Evolutionary conservation across 2,329 filamentous ascomycete genomes (phyloP).

Genomic region (Escovopsis sp.): DNA sequence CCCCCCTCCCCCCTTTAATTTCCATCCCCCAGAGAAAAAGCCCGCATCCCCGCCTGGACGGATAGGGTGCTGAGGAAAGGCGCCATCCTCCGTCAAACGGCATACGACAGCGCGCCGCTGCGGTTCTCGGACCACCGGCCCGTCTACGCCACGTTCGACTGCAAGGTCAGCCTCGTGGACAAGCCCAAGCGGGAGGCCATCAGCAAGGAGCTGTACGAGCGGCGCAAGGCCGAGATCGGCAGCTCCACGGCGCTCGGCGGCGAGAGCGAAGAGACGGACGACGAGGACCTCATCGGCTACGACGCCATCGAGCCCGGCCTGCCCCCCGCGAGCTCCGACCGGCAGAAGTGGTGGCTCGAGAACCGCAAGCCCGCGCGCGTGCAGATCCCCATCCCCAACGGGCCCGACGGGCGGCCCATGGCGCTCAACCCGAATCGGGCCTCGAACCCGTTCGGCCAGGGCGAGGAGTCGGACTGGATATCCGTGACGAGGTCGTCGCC

Average conservation of each 20-base stretch:
- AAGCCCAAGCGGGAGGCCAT: conserved; percentile 58
- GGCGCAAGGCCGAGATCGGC: conserved; percentile 51
- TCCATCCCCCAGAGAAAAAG: conserved; percentile 53
- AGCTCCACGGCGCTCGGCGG: conserved; percentile 42
- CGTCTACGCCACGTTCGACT: conserved; percentile 80
- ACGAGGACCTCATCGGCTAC: conserved; percentile 71
- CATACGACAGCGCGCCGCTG: conserved; percentile 71
- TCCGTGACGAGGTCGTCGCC: conserved; percentile 41
- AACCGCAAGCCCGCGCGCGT: conserved; percentile 64
- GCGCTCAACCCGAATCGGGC: conserved; percentile 59
- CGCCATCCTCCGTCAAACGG: conserved; percentile 62
- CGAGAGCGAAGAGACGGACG: conserved; percentile 44
- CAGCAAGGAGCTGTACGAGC: conserved; percentile 59
- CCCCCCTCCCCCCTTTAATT: too few species aligned
- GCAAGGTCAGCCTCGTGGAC: conserved; percentile 67
- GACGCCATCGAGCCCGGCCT: conserved; percentile 70
- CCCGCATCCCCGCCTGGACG: conserved; percentile 91
- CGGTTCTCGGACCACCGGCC: conserved; percentile 93
- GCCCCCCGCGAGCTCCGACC: conserved; percentile 51
- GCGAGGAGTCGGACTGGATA: conserved; percentile 75
- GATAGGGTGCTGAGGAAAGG: conserved; percentile 86
- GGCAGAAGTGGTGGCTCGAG: conserved; percentile 57
- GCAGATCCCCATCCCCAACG: conserved; percentile 47
- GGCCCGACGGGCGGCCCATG: conserved; percentile 35
- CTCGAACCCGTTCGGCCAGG: conserved; percentile 67